Base-by-base conservation (phyloP, 345 rosid species). In the Dimocarpus longan region DNA sequence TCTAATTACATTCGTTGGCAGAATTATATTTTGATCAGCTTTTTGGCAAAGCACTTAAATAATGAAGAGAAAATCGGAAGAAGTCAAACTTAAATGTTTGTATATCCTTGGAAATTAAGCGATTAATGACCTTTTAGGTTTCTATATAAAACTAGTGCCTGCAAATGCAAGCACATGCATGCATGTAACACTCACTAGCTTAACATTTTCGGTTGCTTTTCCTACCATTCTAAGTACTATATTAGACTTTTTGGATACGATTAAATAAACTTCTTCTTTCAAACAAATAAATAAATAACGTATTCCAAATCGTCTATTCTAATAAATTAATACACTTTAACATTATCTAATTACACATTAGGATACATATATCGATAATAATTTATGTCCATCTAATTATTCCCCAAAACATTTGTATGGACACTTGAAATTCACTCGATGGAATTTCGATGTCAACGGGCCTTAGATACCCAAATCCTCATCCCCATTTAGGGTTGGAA, bases 131-230 rank as follows among this genome's bases (percentile, higher is more conserved):
- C 28, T 26, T 26, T 57, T 73, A 48, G 32, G 22, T 60, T 48
- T 70, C 62, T 21, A 7, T 46, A 48, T 46, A 48, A 54, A 71
- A 28, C 28, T 62, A n/a, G 54, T 60, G 21, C 54, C 15, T 8
- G 18, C 56, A 50, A 50, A 3, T 52, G 44, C n/a, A 22, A 73
- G 56, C 76, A 73, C 68, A 60, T 60, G 22, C 67, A n/a, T 21
- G 40, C 52, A 21, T 19, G 21, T 32, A 21, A 57, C 9, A 6
- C 12, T 60, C 15, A 21, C 26, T 59, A 2, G 37, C 13, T 13
- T 10, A 26, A 26, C 65, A 56, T 19, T 28, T 32, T 54, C 18
- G n/a, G 44, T 52, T 8, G 48, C 48, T 72, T 72, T 72, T 10
- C 21, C 66, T 19, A 32, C 56, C 15, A 12, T 46, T 46, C 19